phyloP scores from a whole-genome alignment of 495 filamentous ascomycete genomes.

The Podospora fimiseda region DNA sequence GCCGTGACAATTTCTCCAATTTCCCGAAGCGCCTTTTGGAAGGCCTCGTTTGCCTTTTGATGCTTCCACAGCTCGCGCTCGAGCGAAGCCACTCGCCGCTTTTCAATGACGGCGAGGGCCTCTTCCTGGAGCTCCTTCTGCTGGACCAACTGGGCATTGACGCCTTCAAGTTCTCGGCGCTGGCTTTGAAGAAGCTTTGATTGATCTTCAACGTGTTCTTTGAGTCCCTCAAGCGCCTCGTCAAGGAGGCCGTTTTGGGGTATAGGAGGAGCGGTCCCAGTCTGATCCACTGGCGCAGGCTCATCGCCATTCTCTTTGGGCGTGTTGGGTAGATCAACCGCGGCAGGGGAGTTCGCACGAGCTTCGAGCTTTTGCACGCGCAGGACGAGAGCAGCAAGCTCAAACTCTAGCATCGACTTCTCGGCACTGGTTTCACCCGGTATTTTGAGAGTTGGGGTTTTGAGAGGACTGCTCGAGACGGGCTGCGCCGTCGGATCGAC shows the following conservation, averaged over 20 bases:
- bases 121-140: constrained; percentile 60
- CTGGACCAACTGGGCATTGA: constrained; percentile 61
- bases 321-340: constrained; percentile 55
- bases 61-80: constrained; percentile 93
- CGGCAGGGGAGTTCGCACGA: constrained; percentile 50
- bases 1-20: constrained; percentile 96
- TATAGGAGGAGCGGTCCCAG: constrained; percentile 13
- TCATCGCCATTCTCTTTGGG: constrained; percentile 51
- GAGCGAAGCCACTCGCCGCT: constrained; percentile 51
- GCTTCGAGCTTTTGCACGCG: constrained; percentile 65
- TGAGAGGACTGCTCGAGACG: constrained; percentile 17
- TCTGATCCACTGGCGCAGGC: constrained; percentile 45
- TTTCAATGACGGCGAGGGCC: constrained; percentile 49
- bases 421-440: constrained; percentile 58
- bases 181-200: constrained; percentile 70
- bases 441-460: constrained; percentile 42
- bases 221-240: constrained; percentile 63
- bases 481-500: constrained; percentile 33
- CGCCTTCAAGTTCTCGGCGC: constrained; percentile 61
- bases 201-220: constrained; percentile 71
- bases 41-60: constrained; percentile 96
- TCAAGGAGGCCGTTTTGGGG: constrained; percentile 45
- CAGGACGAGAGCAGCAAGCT: constrained; percentile 60
- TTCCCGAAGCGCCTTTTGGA: constrained; percentile 93
- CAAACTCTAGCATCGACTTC: constrained; percentile 63